Conservation (phyloP, 2,329 filamentous ascomycete species). For the Trichoderma polysporum region DNA sequence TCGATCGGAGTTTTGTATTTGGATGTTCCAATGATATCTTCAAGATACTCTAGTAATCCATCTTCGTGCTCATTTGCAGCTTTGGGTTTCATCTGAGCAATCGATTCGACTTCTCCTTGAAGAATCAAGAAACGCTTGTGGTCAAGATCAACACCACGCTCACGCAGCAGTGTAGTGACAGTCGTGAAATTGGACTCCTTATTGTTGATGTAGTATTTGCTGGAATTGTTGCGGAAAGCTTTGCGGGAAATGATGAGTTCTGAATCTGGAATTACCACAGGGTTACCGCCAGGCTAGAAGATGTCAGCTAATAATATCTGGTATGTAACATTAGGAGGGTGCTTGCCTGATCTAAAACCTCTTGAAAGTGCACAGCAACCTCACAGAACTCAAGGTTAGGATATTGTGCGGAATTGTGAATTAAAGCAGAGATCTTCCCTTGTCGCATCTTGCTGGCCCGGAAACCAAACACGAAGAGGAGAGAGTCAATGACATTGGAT, state of each 20-base stretch:
- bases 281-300: conserved; percentile 64
- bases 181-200: conserved; percentile 88
- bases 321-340: neutral
- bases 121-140: conserved; percentile 98
- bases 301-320: conserved; percentile 23
- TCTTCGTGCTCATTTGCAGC: conserved; percentile 94
- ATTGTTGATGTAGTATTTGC: conserved; percentile 96
- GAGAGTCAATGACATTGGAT: conserved; percentile 96
- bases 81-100: conserved; percentile 98
- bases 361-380: conserved; percentile 93
- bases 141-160: conserved; percentile 89
- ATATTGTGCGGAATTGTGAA: conserved; percentile 90
- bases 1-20: conserved; percentile 98
- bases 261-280: conserved; percentile 78
- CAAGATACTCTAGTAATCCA: conserved; percentile 90
- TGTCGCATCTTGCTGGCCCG: conserved; percentile 99
- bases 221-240: conserved; percentile 97
- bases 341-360: conserved; percentile 79
- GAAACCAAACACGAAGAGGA: conserved; percentile 99
- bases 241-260: conserved; percentile 83
- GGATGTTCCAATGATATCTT: conserved; percentile 98
- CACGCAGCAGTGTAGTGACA: conserved; percentile 82
- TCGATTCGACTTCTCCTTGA: conserved; percentile 97
- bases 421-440: conserved; percentile 95
- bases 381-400: conserved; percentile 89